Base-by-base conservation (phyloP, 805 yeast species). In the Hyphopichia homilentoma region DNA sequence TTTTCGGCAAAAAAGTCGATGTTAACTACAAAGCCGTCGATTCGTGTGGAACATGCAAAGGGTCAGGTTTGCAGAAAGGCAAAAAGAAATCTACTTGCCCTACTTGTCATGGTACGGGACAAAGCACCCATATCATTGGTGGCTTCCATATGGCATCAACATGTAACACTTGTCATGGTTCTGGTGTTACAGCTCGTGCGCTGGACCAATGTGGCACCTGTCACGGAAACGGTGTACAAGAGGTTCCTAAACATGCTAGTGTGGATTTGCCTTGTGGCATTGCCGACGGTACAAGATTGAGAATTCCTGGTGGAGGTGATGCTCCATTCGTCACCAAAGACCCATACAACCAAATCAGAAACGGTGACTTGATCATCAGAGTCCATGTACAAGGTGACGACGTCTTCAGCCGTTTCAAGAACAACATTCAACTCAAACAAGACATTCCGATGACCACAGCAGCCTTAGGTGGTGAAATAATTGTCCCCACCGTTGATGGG, bases 111-210 rank as follows among this genome's bases (percentile, higher is more conserved):
- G 99, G 99, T 36, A 77, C 95, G 0, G 99, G 99, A 4, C 82
- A 89, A 21, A 78, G 82, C 12, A 83, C 88, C 14, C 97, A 90
- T 48, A 70, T 79, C 29, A 73, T 84, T 53, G 96, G 95, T 4
- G 97, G 97, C 0, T 93, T 90, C 74, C 96, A 89, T 50, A 88
- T 93, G 96, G 81, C 95, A 3, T 79, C 96, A 0, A 87, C 96
- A 8, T 93, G 99, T 72, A 70, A 70, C 30, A 65, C 79, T 3
- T 93, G 99, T 69, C 79, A 73, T 27, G 99, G 99, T 25, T 66
- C 84, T 5, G 99, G 99, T 33, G 93, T 87, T 1, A 71, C 68
- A 4, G 77, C 88, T 30, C 74, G 79, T 29, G 68, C 73, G 13
- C 61, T 67, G 9, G 88, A 87, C 52, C 77, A 78, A 33, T 93